Evolutionary conservation across 2,329 filamentous ascomycete genomes (phyloP), one percentile per base, ranked within the genome.

Genomic region (Colletotrichum liriopes): DNA sequence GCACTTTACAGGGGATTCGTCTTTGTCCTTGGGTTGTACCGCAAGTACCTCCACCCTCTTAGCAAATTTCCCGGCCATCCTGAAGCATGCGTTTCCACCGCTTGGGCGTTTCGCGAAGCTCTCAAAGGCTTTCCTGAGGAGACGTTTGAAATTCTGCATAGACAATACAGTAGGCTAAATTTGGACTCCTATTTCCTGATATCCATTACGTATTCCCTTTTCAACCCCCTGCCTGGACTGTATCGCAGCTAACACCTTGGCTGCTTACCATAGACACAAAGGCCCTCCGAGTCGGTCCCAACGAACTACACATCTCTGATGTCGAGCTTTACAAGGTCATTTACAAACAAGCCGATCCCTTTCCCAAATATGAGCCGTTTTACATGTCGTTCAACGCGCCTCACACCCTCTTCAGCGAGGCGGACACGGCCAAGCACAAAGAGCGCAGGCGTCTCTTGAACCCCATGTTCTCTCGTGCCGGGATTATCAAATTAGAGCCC

Each of bases 381-480:
- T 66, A 66, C 23, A 3, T 29, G 3, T 26, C 20, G 14, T 66
- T 66, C 11, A 41, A 49, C 14, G 23, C 52, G 14, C 23, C 32
- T 20, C 64, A 26, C 5, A 66, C 54, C 4, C 20, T 59, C 8
- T 66, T 66, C 43, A 32, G n/a, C 43, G 43, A 66, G 43, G 23
- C 9, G 12, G 32, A 66, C 2, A 14, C 26, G 14, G 41, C 12
- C 7, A 51, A 29, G 7, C 64, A 66, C 23, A 66, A 66, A n/a
- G 43, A 59, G 23, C 64, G 64, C 9, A n/a, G 64, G 16, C 52
- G 54, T 16, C 5, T 66, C 23, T 9, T 66, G 18, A 66, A 43
- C 52, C 64, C 64, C 3, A 20, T 66, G n/a, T 66, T 66, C 7
- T 66, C 64, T 1, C 64, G 64, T 5, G 43, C 32, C 8, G 64